phyloP scores from a whole-genome alignment of 164 flowering plant species.

The Protea cynaroides region DNA sequence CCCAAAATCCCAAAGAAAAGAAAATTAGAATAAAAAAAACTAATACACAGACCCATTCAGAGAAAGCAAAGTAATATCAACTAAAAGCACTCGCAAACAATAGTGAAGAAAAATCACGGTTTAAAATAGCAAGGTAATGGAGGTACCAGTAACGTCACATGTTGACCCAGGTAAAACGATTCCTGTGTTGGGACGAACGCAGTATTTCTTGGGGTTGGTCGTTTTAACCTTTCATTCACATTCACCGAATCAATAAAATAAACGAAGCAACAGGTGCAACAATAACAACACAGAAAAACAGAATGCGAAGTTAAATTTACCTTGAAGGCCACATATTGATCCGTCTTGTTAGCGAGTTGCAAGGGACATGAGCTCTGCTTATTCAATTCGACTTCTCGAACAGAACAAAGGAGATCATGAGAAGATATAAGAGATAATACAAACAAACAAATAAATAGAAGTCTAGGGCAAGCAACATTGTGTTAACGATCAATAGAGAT shows the following conservation, averaged over 20 bases:
- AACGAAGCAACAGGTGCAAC: not conserved
- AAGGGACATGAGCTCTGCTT: conserved; percentile 39
- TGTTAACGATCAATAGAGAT: not conserved
- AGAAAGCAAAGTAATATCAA: conserved; percentile 4
- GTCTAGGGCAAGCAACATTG: not conserved
- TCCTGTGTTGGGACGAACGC: conserved; percentile 76
- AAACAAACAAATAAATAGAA: not conserved
- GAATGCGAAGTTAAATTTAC: conserved; percentile 6
- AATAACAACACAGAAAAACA: not conserved
- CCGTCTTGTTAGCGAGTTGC: conserved; percentile 31
- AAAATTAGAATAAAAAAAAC: not conserved
- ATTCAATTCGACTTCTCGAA: conserved; percentile 39
- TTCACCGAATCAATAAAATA: not conserved
- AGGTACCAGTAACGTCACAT: conserved; percentile 49
- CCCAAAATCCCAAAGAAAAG: not conserved
- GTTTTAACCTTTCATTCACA: conserved; percentile 51
- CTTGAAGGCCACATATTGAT: conserved; percentile 47
- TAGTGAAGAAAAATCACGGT: not conserved
- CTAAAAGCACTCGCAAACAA: not conserved
- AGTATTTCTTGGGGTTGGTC: conserved; percentile 75
- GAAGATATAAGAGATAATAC: not conserved
- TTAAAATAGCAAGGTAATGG: not conserved
- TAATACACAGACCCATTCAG: not conserved
- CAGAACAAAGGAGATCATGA: not conserved
- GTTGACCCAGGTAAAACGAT: conserved; percentile 49